These are phyloP conservation scores for Speleostelium caveatum DNA, from an alignment of 78 protist genomes.

Conservation along the genomic window DNA sequence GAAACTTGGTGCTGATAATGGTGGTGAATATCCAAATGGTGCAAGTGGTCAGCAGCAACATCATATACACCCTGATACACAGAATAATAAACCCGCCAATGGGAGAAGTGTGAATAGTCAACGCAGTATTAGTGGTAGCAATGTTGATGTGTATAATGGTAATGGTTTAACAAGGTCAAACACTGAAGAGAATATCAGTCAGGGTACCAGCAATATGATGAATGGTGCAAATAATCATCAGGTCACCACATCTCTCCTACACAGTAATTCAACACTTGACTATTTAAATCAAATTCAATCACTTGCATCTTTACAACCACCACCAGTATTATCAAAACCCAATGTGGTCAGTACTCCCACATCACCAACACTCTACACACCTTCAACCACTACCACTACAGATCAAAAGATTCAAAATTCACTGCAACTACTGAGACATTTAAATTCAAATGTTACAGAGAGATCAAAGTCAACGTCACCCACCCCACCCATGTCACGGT, in stretches of 20 bases:
- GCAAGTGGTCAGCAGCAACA: too few species aligned
- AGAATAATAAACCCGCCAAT: too few species aligned
- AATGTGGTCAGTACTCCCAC: background rate
- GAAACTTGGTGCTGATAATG: too few species aligned
- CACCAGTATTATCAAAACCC: background rate
- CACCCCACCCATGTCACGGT: background rate
- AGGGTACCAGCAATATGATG: background rate
- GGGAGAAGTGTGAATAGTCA: too few species aligned
- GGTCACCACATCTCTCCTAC: background rate
- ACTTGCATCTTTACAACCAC: constrained; percentile 22
- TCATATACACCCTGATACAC: too few species aligned
- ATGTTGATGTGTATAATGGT: too few species aligned
- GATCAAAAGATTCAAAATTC: constrained; percentile 49
- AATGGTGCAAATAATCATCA: background rate
- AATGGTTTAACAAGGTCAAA: too few species aligned
- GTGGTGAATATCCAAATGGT: too few species aligned
- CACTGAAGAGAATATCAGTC: background rate
- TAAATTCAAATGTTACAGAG: background rate
- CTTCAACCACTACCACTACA: background rate
- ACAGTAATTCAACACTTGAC: background rate
- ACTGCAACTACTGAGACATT: constrained; percentile 7
- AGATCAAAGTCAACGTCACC: background rate
- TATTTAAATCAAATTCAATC: constrained; percentile 24
- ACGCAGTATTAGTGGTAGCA: too few species aligned
- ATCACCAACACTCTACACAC: background rate